Evolutionary conservation across 352 stramenopile genomes (phyloP).

Genomic region (Phytophthora citrophthora): DNA sequence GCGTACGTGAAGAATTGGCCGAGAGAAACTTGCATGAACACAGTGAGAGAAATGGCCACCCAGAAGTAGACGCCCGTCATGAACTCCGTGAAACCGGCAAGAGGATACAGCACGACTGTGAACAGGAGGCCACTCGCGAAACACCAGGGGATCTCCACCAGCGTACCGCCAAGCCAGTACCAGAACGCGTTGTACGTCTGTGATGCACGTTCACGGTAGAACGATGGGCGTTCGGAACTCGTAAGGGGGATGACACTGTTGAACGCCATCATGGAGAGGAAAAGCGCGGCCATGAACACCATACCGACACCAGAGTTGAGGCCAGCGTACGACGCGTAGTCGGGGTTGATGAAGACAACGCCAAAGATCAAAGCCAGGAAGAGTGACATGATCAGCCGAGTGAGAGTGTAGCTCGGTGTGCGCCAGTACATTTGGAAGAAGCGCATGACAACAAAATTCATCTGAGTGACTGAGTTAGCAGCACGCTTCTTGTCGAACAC

Average conservation of each 20-base stretch:
- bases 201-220: slow-evolving; percentile 67
- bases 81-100: slow-evolving; percentile 87
- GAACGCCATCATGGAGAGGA: slow-evolving; percentile 64
- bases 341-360: slow-evolving; percentile 50
- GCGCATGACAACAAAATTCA: slow-evolving; percentile 30
- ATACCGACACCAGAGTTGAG: slow-evolving; percentile 56
- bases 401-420: slow-evolving; percentile 73
- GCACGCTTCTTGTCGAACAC: slow-evolving; percentile 40
- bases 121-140: slow-evolving; percentile 48
- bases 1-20: slow-evolving; percentile 76
- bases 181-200: slow-evolving; percentile 36
- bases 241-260: slow-evolving; percentile 74
- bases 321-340: slow-evolving; percentile 39
- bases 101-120: slow-evolving; percentile 71
- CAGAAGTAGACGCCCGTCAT: slow-evolving; percentile 26
- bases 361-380: slow-evolving; percentile 75
- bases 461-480: slow-evolving; percentile 25
- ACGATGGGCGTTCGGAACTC: slow-evolving; percentile 68
- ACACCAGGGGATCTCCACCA: slow-evolving; percentile 40
- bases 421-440: slow-evolving; percentile 48
- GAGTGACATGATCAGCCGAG: slow-evolving; percentile 60
- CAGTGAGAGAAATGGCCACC: slow-evolving; percentile 25
- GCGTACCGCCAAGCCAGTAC: slow-evolving; percentile 62
- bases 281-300: slow-evolving; percentile 79
- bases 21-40: slow-evolving; percentile 66